Evolutionary conservation across 2,329 filamentous ascomycete species (phyloP).

Genomic region (Trichoderma oligosporum): DNA sequence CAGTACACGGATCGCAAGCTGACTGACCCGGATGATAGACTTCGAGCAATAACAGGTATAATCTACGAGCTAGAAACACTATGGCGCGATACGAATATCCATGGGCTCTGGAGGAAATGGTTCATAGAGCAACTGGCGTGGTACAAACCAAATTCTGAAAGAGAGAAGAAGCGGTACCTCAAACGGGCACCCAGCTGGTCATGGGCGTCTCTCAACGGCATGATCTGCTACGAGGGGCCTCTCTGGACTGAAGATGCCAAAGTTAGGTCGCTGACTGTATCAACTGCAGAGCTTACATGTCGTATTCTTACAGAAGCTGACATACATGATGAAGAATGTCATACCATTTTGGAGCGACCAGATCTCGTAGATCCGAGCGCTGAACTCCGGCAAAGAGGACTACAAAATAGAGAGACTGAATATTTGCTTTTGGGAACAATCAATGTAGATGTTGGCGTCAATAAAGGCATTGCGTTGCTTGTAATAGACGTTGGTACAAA

Average conservation of each 20-base stretch:
- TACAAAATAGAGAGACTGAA: background rate
- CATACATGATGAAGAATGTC: accelerated
- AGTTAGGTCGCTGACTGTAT: background rate
- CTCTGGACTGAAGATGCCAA: background rate
- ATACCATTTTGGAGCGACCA: background rate
- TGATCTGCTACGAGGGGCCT: background rate
- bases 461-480: background rate
- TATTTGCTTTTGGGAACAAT: background rate
- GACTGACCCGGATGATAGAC: background rate
- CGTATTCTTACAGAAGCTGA: background rate
- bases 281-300: background rate
- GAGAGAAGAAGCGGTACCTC: background rate
- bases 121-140: constrained; percentile 5
- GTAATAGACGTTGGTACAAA: background rate
- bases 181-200: constrained; percentile 3
- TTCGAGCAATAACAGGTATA: background rate
- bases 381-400: background rate
- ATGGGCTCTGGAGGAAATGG: constrained; percentile 7
- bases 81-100: background rate
- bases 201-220: constrained; percentile 1
- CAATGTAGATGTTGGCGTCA: background rate
- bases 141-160: background rate
- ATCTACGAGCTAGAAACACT: background rate
- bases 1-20: background rate
- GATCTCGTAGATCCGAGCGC: background rate